Conservation (phyloP, 805 yeast species). For the Wickerhamomyces sydowiorum region DNA sequence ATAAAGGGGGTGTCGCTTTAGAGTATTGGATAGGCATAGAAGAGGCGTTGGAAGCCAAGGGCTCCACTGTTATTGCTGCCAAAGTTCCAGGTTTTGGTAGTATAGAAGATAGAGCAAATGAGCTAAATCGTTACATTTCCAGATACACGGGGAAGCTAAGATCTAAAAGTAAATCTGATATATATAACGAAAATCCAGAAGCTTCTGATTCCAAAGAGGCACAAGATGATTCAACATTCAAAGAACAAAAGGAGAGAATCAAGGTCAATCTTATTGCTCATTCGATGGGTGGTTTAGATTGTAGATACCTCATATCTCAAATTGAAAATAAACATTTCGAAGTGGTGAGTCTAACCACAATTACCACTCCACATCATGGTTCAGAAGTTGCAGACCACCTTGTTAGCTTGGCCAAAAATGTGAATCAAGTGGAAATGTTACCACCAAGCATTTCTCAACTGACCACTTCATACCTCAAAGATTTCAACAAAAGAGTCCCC, state of each 20-base stretch:
- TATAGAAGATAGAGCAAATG: constrained; percentile 61
- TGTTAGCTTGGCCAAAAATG: constrained; percentile 26
- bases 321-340: constrained; percentile 40
- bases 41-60: constrained; percentile 50
- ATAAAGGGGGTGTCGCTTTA: constrained; percentile 35
- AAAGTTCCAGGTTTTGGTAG: constrained; percentile 80
- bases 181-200: constrained; percentile 15
- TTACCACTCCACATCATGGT: constrained; percentile 87
- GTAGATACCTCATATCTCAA: constrained; percentile 65
- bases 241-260: constrained; percentile 25
- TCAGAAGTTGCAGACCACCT: constrained; percentile 76
- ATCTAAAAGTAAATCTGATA: constrained; percentile 16
- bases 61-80: constrained; percentile 65
- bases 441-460: constrained; percentile 56
- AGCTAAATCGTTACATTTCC: constrained; percentile 46
- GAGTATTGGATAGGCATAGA: constrained; percentile 84
- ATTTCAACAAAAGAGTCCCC: constrained; percentile 46
- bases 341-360: constrained; percentile 73
- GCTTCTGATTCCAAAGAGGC: not conserved
- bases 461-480: constrained; percentile 46
- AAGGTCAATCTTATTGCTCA: constrained; percentile 78
- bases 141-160: constrained; percentile 18
- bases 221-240: constrained; percentile 7
- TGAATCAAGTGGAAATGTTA: constrained; percentile 13
- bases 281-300: constrained; percentile 92